Evolutionary conservation across 2,329 filamentous ascomycete genomes (phyloP), one percentile per base, ranked within the genome.

Genomic region (Nigrospora sphaerica): DNA sequence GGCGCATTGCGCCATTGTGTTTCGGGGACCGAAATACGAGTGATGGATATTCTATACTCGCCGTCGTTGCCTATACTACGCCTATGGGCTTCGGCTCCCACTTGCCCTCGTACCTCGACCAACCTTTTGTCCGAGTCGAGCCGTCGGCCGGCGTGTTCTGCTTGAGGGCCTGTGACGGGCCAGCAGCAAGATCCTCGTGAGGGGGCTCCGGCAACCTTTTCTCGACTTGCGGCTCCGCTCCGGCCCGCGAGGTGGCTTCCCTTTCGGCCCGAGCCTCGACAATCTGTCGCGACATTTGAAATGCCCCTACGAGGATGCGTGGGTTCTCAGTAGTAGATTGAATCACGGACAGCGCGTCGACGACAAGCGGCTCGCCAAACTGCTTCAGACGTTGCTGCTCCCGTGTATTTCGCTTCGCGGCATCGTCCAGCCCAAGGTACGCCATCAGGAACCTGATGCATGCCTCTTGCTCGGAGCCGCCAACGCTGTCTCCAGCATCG

Each of bases 81-180:
- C 79, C 79, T 53, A 82, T 81, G 0, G 79, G 78, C 54, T 74
- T 78, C 11, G 78, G 70, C 48, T 70, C 72, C 79, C 79, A 83
- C 3, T 65, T 58, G 9, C 75, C 76, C 42, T 74, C 62, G 52
- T 73, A 76, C 47, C 65, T 63, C 18, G 66, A 64, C 78, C 79
- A 82, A 19, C 67, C 65, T 38, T 58, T 57, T 12, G 55, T 53
- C 44, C 53, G 54, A 37, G 23, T 45, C 13, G 49, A n/a, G 7
- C 33, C 32, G 45, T 52, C 50, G 12, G n/a, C 55, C 48, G 38
- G 47, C 36, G 7, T 49, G 52, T 28, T 28, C 23, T 6, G 23
- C 23, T 28, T 9, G 10, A 28, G 23, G 23, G 10, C 23, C 23
- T 28, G 23, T 28, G 23, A 28, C 5, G 23, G 23, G 23, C 7